These are phyloP conservation scores for Rhodofomes roseus DNA, from an alignment of 1,284 basidiomycete species.

Conservation along the genomic window DNA sequence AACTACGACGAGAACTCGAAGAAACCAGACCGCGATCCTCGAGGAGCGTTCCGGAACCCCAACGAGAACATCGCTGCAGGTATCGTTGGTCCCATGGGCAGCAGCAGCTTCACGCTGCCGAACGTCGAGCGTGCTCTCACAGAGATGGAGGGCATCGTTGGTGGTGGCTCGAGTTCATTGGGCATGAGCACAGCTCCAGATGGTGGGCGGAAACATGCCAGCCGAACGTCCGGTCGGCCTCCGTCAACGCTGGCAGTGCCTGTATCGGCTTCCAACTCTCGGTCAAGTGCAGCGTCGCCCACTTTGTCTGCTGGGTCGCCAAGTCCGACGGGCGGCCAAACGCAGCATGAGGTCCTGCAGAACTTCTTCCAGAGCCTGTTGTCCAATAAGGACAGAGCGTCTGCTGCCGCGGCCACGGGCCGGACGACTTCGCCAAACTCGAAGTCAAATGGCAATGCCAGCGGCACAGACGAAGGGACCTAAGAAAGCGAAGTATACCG, in stretches of 20 bases:
- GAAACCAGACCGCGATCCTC: constrained; percentile 84
- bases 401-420: constrained; percentile 16
- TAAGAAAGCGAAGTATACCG: constrained; percentile 10
- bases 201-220: constrained; percentile 18
- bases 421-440: constrained; percentile 16
- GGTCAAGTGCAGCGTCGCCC: constrained; percentile 35
- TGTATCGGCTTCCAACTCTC: constrained; percentile 15
- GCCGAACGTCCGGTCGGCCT: constrained; percentile 19
- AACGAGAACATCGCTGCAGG: constrained; percentile 55
- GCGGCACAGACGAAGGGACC: constrained; percentile 33
- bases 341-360: constrained; percentile 78
- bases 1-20: constrained; percentile 89
- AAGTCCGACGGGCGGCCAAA: constrained; percentile 51
- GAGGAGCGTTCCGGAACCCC: constrained; percentile 80
- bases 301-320: constrained; percentile 36
- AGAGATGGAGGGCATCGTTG: constrained; percentile 72
- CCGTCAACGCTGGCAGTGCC: constrained; percentile 22
- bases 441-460: constrained; percentile 28
- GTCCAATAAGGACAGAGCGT: constrained; percentile 51
- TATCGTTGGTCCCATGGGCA: constrained; percentile 87
- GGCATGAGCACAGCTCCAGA: constrained; percentile 21
- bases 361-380: constrained; percentile 85
- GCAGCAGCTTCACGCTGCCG: constrained; percentile 77
- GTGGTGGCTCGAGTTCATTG: constrained; percentile 19
- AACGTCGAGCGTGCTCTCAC: constrained; percentile 81